These are phyloP conservation scores for Ophiostoma piceae DNA, from an alignment of 2,329 filamentous ascomycete species.

Conservation along the genomic window DNA sequence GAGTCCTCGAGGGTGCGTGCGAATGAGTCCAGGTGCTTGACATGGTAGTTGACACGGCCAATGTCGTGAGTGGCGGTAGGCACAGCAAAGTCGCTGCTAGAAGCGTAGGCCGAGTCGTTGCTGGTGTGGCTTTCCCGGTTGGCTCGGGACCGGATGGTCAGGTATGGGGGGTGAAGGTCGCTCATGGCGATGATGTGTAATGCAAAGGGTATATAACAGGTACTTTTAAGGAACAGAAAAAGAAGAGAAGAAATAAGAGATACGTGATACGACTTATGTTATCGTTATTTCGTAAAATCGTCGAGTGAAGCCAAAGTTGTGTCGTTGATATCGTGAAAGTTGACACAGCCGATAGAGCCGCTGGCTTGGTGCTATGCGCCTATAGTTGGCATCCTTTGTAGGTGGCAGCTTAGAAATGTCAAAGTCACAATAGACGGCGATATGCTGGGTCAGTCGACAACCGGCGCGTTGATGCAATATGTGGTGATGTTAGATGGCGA, in stretches of 20 bases:
- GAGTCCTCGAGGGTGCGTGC: conserved; percentile 54
- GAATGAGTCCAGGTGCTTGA: conserved; percentile 52
- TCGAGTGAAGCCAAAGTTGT: conserved; percentile 6
- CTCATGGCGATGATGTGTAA: conserved; percentile 34
- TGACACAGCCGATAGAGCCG: conserved; percentile 15
- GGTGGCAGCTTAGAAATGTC: not conserved
- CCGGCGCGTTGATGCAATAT: not conserved
- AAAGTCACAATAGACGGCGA: not conserved
- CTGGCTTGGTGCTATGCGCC: not conserved
- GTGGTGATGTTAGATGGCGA: not conserved
- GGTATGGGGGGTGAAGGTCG: conserved; percentile 43
- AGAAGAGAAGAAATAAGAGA: conserved; percentile 7
- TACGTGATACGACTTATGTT: too few relatives aligned
- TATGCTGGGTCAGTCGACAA: not conserved
- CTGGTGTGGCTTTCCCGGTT: conserved; percentile 45
- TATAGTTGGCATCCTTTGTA: not conserved
- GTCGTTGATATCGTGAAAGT: conserved; percentile 1
- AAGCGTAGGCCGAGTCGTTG: conserved; percentile 46
- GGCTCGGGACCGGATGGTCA: conserved; percentile 47
- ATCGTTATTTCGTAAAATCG: not conserved
- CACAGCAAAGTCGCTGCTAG: conserved; percentile 37
- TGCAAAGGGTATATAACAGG: conserved; percentile 2
- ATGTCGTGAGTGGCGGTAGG: conserved; percentile 51
- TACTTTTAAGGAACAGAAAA: not conserved
- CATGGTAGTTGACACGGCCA: conserved; percentile 53